phyloP scores from a whole-genome alignment of 148 eudicot genomes.

The Fagopyrum homotropicum region DNA sequence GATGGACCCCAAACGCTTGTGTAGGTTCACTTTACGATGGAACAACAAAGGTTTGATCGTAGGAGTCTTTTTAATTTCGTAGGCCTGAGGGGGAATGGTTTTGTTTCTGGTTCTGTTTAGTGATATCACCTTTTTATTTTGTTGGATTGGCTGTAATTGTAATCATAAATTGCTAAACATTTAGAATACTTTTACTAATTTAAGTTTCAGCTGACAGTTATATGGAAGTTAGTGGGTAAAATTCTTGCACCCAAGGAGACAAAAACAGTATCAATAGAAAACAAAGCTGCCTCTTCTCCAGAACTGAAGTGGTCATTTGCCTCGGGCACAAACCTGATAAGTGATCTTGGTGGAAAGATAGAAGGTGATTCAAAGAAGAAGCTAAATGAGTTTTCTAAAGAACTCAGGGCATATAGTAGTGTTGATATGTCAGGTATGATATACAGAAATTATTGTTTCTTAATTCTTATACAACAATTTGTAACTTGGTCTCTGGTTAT shows the following conservation, averaged over 20 bases:
- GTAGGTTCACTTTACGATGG: too few species aligned
- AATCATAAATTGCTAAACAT: background rate
- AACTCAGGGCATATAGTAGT: constrained; percentile 55
- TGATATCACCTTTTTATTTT: background rate
- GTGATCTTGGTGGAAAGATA: constrained; percentile 46
- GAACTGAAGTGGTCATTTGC: constrained; percentile 77
- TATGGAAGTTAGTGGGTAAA: constrained; percentile 85
- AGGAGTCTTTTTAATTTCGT: background rate
- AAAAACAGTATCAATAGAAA: constrained; percentile 31
- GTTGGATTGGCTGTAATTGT: constrained; percentile 11
- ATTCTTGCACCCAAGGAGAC: constrained; percentile 51
- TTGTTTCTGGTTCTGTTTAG: background rate
- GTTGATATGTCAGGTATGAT: constrained; percentile 86
- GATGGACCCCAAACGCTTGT: too few species aligned
- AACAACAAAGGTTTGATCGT: too few species aligned
- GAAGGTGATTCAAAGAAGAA: constrained; percentile 64
- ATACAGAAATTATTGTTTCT: background rate
- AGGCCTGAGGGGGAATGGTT: background rate
- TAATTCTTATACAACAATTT: background rate
- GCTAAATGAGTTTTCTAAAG: constrained; percentile 81
- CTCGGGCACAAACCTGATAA: constrained; percentile 64
- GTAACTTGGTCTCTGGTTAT: background rate
- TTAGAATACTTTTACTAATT: constrained; percentile 44
- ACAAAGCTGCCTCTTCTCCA: constrained; percentile 35
- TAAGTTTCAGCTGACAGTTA: constrained; percentile 81